These are phyloP conservation scores for Microbotryomycetes sp. DNA, from an alignment of 1,284 basidiomycete species.

Conservation along the genomic window DNA sequence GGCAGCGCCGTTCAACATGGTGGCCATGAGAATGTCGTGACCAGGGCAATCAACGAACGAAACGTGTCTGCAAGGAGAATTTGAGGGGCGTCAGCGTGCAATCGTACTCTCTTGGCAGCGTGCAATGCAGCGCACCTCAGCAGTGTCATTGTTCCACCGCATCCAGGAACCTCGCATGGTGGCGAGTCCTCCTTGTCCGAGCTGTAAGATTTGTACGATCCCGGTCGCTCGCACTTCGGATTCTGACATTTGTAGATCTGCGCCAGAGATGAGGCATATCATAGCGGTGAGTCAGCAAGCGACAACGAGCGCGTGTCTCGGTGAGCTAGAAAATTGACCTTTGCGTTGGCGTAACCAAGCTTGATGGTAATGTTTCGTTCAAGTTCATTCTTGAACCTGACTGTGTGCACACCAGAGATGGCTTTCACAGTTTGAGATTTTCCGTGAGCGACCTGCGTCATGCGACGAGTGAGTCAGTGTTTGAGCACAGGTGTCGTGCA, in stretches of 20 bases:
- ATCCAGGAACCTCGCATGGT: slow-evolving; percentile 86
- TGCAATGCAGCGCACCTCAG: slow-evolving; percentile 48
- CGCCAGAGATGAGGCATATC: neutral
- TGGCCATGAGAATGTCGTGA: slow-evolving; percentile 79
- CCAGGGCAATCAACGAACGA: slow-evolving; percentile 77
- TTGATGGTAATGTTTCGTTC: slow-evolving; percentile 99
- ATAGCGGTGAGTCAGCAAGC: neutral
- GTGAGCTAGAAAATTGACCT: slow-evolving; percentile 52
- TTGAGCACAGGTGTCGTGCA: too few relatives aligned
- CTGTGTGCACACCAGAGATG: slow-evolving; percentile 98
- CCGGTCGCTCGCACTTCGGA: slow-evolving; percentile 82
- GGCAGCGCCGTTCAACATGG: slow-evolving; percentile 98
- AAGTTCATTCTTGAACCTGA: slow-evolving; percentile 97
- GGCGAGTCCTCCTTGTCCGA: slow-evolving; percentile 91
- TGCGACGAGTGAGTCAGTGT: slow-evolving; percentile 28
- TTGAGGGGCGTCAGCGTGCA: neutral
- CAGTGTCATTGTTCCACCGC: slow-evolving; percentile 82
- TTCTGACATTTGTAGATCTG: slow-evolving; percentile 98
- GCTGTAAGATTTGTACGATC: slow-evolving; percentile 87
- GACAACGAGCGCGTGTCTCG: neutral
- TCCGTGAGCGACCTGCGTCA: slow-evolving; percentile 57
- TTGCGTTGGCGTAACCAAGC: slow-evolving; percentile 95
- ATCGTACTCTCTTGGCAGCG: neutral
- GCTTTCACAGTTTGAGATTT: slow-evolving; percentile 99
- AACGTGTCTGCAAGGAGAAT: slow-evolving; percentile 58